A percentile compares a stretch with the other conserved stretches of the same genome.
Conservation (phyloP, 306 rosid genomes). For the Morella rubra region DNA sequence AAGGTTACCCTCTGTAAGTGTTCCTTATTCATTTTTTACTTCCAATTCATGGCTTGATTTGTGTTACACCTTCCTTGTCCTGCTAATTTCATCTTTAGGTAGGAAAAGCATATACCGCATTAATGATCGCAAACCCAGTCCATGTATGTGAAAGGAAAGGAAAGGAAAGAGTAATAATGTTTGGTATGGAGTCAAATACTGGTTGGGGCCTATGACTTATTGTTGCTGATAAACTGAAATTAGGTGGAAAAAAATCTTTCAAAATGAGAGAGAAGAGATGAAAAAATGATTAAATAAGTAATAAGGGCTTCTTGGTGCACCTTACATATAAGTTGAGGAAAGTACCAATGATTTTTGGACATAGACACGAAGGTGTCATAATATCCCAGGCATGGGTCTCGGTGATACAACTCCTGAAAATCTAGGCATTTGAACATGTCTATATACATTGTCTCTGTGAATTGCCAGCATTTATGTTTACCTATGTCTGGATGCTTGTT, state of each 20-base stretch:
- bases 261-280: too few relatives aligned
- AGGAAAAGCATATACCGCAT: not conserved
- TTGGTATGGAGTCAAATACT: too few relatives aligned
- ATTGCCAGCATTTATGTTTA: not conserved
- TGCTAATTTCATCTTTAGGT: not conserved
- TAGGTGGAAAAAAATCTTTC: too few relatives aligned
- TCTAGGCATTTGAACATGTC: not conserved
- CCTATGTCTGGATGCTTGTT: not conserved
- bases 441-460: not conserved
- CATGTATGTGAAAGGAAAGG: not conserved
- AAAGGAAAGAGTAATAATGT: too few relatives aligned
- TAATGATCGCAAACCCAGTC: not conserved
- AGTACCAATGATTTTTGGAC: not conserved
- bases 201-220: not conserved
- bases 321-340: too few relatives aligned
- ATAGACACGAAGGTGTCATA: not conserved
- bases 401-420: too few relatives aligned
- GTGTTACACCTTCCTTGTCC: not conserved
- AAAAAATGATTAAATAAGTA: too few relatives aligned
- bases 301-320: too few relatives aligned
- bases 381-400: not conserved
- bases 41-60: not conserved
- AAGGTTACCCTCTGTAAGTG: constrained; percentile 88
- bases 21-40: constrained; percentile 18
- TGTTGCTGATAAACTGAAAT: too few relatives aligned